phyloP scores from a whole-genome alignment of 2,329 filamentous ascomycete species.

The Tolypocladium ovalisporum region DNA sequence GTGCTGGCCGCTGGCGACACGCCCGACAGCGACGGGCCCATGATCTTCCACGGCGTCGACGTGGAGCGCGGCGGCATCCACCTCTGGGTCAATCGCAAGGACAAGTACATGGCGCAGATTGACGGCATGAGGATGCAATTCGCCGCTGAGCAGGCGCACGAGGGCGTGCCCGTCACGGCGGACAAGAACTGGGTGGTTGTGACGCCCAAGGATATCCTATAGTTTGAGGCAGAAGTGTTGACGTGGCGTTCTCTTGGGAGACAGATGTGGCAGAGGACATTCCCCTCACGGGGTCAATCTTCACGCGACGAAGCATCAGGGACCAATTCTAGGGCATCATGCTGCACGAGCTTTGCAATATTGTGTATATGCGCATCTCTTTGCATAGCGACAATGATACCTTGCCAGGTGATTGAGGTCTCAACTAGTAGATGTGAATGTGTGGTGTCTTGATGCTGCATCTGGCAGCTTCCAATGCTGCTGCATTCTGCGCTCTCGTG shows the following conservation, averaged over 20 bases:
- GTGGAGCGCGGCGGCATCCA: constrained; percentile 27
- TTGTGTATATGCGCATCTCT: too few relatives aligned
- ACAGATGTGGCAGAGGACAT: too few relatives aligned
- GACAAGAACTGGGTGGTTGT: constrained; percentile 35
- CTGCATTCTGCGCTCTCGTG: too few relatives aligned
- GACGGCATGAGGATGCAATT: constrained; percentile 24
- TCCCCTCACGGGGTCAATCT: too few relatives aligned
- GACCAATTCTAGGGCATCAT: too few relatives aligned
- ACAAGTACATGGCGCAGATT: constrained; percentile 21
- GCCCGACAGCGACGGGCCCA: constrained; percentile 29
- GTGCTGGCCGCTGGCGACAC: constrained; percentile 31
- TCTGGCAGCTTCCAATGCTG: too few relatives aligned
- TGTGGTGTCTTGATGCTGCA: too few relatives aligned
- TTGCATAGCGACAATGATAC: too few relatives aligned
- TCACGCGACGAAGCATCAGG: too few relatives aligned
- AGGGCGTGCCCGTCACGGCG: constrained; percentile 26
- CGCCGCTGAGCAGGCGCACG: constrained; percentile 19
- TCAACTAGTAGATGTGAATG: too few relatives aligned
- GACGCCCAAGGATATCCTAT: constrained; percentile 25
- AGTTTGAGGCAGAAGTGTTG: constrained; percentile 2
- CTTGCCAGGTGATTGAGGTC: too few relatives aligned
- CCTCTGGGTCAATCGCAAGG: constrained; percentile 29
- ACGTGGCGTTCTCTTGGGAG: background rate
- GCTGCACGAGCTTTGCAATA: too few relatives aligned
- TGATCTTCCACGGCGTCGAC: constrained; percentile 33